These are phyloP conservation scores for Podosphaera fusca DNA, from an alignment of 2,329 filamentous ascomycete genomes.

Conservation along the genomic window DNA sequence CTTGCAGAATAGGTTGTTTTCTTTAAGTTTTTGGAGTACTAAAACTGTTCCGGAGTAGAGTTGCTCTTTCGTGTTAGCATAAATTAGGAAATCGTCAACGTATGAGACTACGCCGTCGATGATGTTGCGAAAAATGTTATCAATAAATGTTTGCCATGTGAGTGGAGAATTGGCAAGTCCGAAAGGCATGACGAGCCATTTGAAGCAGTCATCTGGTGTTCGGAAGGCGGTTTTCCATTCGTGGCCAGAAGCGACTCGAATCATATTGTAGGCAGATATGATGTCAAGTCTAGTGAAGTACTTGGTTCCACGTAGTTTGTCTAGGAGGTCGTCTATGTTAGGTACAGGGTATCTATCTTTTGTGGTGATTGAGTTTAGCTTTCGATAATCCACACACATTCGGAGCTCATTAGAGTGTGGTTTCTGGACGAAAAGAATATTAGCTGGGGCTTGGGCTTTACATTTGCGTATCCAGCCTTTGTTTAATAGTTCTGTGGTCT, in stretches of 20 bases:
- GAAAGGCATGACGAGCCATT: conserved; percentile 2
- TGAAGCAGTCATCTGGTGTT: neutral
- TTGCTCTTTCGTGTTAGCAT: neutral
- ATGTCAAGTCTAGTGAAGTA: conserved; percentile 1
- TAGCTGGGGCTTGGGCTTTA: too few species aligned
- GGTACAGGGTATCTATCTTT: conserved; percentile 1
- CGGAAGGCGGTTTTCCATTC: neutral
- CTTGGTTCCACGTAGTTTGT: too few species aligned
- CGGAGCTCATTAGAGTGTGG: too few species aligned
- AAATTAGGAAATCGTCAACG: neutral
- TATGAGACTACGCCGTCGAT: neutral
- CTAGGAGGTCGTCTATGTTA: neutral
- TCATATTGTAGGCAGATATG: conserved; percentile 1
- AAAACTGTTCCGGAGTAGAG: neutral
- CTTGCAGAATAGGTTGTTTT: neutral
- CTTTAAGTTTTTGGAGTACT: neutral
- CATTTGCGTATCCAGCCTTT: too few species aligned
- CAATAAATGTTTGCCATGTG: conserved; percentile 1
- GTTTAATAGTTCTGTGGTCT: too few species aligned
- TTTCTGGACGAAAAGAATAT: too few species aligned
- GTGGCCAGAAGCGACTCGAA: neutral
- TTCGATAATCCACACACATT: neutral
- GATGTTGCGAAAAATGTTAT: neutral
- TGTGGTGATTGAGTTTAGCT: neutral
- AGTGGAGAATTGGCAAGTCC: neutral